A percentile compares a stretch with the other conserved stretches of the same genome.
Conservation (phyloP, 352 stramenopile genomes). For the Thalassiosira pacifica region DNA sequence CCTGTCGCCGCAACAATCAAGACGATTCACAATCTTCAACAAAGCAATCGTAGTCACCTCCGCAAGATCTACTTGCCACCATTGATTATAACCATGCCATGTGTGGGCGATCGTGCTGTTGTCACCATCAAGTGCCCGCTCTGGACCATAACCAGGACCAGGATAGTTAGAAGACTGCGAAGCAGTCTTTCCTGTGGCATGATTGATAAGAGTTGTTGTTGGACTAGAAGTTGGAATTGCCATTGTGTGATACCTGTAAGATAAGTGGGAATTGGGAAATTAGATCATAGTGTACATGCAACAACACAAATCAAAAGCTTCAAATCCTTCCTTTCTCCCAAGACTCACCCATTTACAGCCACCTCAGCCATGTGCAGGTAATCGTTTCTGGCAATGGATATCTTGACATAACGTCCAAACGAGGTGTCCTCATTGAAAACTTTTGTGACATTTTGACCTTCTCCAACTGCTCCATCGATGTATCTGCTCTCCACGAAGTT, state of each 20-base stretch:
- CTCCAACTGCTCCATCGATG: conserved; percentile 30
- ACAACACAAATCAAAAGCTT: neutral
- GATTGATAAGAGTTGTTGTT: neutral
- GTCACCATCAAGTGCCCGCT: neutral
- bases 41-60: neutral
- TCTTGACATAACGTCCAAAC: conserved; percentile 27
- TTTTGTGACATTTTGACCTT: conserved; percentile 32
- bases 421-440: conserved; percentile 43
- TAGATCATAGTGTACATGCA: neutral
- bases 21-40: neutral
- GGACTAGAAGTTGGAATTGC: neutral
- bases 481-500: conserved; percentile 23
- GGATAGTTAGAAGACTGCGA: neutral
- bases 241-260: neutral
- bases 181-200: neutral
- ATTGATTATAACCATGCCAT: neutral
- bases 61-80: neutral
- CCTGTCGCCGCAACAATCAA: neutral
- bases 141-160: neutral
- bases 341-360: conserved; percentile 22
- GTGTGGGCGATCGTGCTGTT: neutral
- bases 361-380: conserved; percentile 40
- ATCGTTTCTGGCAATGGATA: conserved; percentile 13
- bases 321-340: neutral
- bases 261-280: neutral